These are phyloP conservation scores for Moricandia moricandioides DNA, from an alignment of 345 rosid species.

Conservation along the genomic window DNA sequence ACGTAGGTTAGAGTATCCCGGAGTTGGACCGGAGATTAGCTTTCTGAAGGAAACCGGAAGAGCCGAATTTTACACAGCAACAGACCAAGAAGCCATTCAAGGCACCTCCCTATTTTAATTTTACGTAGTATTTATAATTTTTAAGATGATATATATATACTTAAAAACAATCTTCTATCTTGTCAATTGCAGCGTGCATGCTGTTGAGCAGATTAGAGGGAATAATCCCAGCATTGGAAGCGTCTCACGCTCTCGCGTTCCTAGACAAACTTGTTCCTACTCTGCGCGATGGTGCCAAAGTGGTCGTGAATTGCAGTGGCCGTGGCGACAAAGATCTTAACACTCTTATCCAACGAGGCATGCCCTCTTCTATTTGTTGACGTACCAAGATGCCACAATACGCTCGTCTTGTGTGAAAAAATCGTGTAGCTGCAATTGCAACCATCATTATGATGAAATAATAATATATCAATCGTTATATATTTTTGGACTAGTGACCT, in stretches of 20 bases:
- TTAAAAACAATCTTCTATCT: neutral
- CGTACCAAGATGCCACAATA: neutral
- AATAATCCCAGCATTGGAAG: conserved; percentile 72
- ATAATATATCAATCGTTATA: neutral
- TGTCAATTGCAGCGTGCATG: conserved; percentile 46
- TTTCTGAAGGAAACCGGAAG: conserved; percentile 65
- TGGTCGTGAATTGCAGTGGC: conserved; percentile 72
- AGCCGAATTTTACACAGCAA: conserved; percentile 61
- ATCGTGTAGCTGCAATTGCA: neutral
- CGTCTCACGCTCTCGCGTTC: conserved; percentile 76
- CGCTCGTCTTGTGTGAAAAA: neutral
- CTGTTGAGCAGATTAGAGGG: conserved; percentile 64
- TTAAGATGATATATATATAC: neutral
- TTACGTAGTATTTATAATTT: neutral
- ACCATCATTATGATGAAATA: neutral
- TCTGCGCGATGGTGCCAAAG: conserved; percentile 48
- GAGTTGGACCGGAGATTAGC: conserved; percentile 81
- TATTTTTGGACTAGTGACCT: neutral
- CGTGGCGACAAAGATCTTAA: conserved; percentile 66
- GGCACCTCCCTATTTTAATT: conserved; percentile 42
- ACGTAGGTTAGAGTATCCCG: conserved; percentile 71
- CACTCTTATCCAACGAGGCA: conserved; percentile 23
- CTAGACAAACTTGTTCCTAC: conserved; percentile 68
- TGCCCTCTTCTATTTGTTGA: conserved; percentile 9
- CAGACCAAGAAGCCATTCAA: conserved; percentile 70